A percentile compares a stretch with the other conserved stretches of the same genome.
Evolutionary conservation across 208 protist genomes (phyloP).

Genomic region (Leishmania guyanensis): DNA sequence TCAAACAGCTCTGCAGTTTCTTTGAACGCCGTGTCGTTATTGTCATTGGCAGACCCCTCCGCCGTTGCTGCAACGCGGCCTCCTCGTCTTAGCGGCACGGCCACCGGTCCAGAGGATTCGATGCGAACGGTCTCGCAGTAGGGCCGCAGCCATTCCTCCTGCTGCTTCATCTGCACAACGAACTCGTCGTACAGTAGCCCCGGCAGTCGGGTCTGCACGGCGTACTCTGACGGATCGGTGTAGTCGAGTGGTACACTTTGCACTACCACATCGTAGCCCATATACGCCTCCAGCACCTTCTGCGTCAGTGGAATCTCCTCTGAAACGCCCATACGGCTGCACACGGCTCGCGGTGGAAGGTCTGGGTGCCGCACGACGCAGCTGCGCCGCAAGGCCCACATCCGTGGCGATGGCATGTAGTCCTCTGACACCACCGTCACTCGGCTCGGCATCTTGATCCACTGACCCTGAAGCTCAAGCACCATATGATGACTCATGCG

Average conservation of each 20-base stretch:
- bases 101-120: background rate
- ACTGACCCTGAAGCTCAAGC: slow-evolving; percentile 59
- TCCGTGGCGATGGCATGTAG: slow-evolving; percentile 54
- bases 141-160: slow-evolving; percentile 29
- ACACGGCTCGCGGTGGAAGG: background rate
- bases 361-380: slow-evolving; percentile 35
- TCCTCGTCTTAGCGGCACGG: slow-evolving; percentile 1
- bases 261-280: slow-evolving; percentile 26
- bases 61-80: background rate
- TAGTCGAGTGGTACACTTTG: slow-evolving; percentile 47
- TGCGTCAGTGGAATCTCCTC: slow-evolving; percentile 10
- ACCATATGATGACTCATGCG: slow-evolving; percentile 44
- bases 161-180: slow-evolving; percentile 25
- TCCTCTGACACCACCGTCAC: slow-evolving; percentile 16
- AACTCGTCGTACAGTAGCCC: slow-evolving; percentile 35
- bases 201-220: slow-evolving; percentile 35
- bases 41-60: background rate
- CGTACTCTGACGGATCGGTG: slow-evolving; percentile 40
- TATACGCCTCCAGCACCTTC: slow-evolving; percentile 24
- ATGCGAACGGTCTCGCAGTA: slow-evolving; percentile 29
- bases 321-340: background rate
- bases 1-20: slow-evolving; percentile 27
- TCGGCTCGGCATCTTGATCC: slow-evolving; percentile 50
- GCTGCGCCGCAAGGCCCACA: slow-evolving; percentile 69
- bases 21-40: slow-evolving; percentile 12